Evolutionary conservation across 805 yeast species (phyloP), one percentile per base, ranked within the genome.

Genomic region (Metschnikowia rubicola): DNA sequence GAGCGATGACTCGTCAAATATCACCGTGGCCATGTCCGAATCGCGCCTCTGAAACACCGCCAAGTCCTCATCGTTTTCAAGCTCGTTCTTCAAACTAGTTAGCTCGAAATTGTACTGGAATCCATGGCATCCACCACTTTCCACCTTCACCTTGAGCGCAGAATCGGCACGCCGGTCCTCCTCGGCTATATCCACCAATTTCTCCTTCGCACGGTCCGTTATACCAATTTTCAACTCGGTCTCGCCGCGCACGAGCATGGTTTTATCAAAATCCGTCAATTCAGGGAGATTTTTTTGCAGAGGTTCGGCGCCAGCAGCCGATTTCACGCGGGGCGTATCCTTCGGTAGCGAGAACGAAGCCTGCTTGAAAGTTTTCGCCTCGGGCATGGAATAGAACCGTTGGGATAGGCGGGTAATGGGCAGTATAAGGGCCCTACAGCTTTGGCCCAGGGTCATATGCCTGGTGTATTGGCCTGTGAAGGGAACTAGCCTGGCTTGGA

Each of bases 81-180:
- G 56, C 42, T 71, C 78, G 31, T 65, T 57, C 4, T 50, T 47
- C 37, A 70, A 54, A 48, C 77, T 75, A 4, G 82, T 75, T 38
- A 94, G 73, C 44, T 81, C 77, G 59, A 94, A 70, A 53, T 85
- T 78, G 62, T 94, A 94, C 66, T 94, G 98, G 67, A 88, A 94
- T 15, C 99, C 99, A 65, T 94, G 99, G 64, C 99, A 94, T 1
- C 99, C 99, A 9, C 99, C 99, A 60, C 96, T 86, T 57, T 90
- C 97, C 9, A 94, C 97, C 10, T 75, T 70, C 3, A 92, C 80
- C 43, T 86, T 72, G 15, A 92, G 69, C 0, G 89, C 88, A n/a
- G 82, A 59, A 31, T 80, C 68, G 0, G 81, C 79, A 9, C 35
- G 44, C 8, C 68, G 54, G 46, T 88, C 95, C 9, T 70, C 71